These are phyloP conservation scores for Setomelanomma holmii DNA, from an alignment of 2,329 filamentous ascomycete genomes.

Conservation along the genomic window DNA sequence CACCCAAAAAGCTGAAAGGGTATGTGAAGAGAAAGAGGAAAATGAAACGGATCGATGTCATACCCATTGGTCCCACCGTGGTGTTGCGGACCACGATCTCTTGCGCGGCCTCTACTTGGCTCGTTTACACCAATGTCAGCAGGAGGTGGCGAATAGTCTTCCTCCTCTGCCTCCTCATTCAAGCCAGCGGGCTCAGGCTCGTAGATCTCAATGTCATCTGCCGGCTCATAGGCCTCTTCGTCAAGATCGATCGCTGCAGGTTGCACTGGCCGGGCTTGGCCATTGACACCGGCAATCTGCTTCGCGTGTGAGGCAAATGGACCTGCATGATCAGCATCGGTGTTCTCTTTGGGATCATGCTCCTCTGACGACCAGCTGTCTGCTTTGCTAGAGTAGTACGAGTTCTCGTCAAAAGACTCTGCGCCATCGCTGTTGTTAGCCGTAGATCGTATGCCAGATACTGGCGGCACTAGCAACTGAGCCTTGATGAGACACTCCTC, in stretches of 20 bases:
- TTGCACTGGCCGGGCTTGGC: constrained; percentile 19
- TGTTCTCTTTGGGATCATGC: constrained; percentile 37
- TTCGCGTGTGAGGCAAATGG: constrained; percentile 38
- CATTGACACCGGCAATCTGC: constrained; percentile 26
- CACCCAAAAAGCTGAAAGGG: constrained; percentile 14
- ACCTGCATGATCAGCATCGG: constrained; percentile 39
- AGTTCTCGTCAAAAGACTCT: constrained; percentile 91
- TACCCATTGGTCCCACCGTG: constrained; percentile 41
- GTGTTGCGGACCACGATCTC: constrained; percentile 25
- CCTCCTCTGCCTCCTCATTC: constrained; percentile 48
- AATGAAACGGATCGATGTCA: constrained; percentile 13
- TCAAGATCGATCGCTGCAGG: constrained; percentile 46
- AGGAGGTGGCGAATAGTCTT: constrained; percentile 55
- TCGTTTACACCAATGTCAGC: constrained; percentile 46
- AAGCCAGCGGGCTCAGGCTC: constrained; percentile 40
- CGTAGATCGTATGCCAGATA: constrained; percentile 62
- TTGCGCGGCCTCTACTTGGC: constrained; percentile 32
- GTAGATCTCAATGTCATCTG: constrained; percentile 50
- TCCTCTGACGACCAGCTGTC: constrained; percentile 74
- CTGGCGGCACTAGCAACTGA: constrained; percentile 73
- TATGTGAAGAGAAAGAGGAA: constrained; percentile 1
- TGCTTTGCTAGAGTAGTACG: constrained; percentile 91
- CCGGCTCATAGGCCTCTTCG: constrained; percentile 48
- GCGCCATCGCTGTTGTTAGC: constrained; percentile 70
- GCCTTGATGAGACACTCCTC: constrained; percentile 62